Evolutionary conservation across 179 eudicot species (phyloP).

Genomic region (Beta macrorhiza): DNA sequence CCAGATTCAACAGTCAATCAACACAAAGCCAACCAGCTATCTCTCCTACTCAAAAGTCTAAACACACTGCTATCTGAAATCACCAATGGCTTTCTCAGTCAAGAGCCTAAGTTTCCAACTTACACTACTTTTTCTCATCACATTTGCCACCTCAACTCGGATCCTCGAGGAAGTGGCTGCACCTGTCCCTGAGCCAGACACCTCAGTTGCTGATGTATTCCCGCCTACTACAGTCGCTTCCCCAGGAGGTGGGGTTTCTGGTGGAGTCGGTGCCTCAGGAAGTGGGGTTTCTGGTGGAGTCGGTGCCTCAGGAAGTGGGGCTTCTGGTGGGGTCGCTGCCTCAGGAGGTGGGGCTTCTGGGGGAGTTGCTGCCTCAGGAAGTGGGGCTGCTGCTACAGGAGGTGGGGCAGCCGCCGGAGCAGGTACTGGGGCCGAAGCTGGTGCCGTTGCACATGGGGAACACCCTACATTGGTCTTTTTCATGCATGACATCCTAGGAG

Average conservation of each 20-base stretch:
- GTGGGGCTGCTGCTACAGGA: conserved; percentile 5
- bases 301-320: conserved; percentile 8
- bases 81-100: conserved; percentile 29
- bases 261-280: conserved; percentile 2
- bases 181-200: conserved; percentile 25
- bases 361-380: conserved; percentile 12
- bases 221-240: conserved; percentile 23
- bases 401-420: conserved; percentile 2
- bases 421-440: conserved; percentile 13
- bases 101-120: conserved; percentile 44
- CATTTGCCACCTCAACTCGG: conserved; percentile 54
- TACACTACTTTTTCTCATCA: conserved; percentile 41
- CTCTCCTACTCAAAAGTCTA: background rate
- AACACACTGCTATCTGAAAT: conserved; percentile 21
- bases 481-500: conserved; percentile 96
- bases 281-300: conserved; percentile 23
- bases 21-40: conserved; percentile 6
- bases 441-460: conserved; percentile 7
- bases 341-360: conserved; percentile 9
- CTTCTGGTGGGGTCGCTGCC: conserved; percentile 19
- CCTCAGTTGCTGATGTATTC: conserved; percentile 34
- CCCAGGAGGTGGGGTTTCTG: conserved; percentile 14
- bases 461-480: conserved; percentile 64
- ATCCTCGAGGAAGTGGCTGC: conserved; percentile 54
- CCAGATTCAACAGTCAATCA: conserved; percentile 27